phyloP scores from a whole-genome alignment of 1,139 yeast species.

The Yamadazyma epiphylla region DNA sequence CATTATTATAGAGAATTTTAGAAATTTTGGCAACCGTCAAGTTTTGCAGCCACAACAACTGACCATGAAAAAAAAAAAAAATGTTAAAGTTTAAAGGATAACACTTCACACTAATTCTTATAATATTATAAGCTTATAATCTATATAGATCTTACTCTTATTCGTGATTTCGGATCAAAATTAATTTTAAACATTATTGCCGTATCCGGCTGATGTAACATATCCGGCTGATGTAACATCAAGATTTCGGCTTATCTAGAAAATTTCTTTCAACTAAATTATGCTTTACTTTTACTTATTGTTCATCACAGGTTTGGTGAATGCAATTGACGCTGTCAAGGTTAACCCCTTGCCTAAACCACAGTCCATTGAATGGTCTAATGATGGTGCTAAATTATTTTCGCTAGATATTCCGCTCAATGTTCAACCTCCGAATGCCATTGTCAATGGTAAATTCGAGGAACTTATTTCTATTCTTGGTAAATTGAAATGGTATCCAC shows the following conservation, averaged over 20 bases:
- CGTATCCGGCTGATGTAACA: too few species aligned
- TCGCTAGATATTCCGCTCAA: conserved; percentile 6
- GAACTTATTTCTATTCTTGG: conserved; percentile 14
- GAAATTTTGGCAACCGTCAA: too few species aligned
- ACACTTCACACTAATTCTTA: too few species aligned
- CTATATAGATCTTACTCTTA: background rate
- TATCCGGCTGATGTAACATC: too few species aligned
- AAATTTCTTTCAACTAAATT: background rate
- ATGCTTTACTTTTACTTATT: too few species aligned
- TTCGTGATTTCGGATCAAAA: too few species aligned
- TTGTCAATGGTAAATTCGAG: conserved; percentile 17
- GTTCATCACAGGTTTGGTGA: background rate
- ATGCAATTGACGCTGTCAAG: background rate
- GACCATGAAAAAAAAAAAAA: too few species aligned
- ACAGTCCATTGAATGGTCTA: conserved; percentile 6
- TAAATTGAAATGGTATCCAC: conserved; percentile 24
- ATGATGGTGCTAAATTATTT: conserved; percentile 8
- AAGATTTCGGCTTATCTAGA: too few species aligned
- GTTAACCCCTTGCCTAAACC: conserved; percentile 16
- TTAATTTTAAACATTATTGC: too few species aligned
- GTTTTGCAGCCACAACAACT: too few species aligned
- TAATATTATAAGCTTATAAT: background rate
- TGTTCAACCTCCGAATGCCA: conserved; percentile 3
- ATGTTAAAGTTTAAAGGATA: too few species aligned
- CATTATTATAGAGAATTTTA: too few species aligned